Base-by-base conservation (phyloP, 2,329 filamentous ascomycete species). In the Balansia obtecta region DNA sequence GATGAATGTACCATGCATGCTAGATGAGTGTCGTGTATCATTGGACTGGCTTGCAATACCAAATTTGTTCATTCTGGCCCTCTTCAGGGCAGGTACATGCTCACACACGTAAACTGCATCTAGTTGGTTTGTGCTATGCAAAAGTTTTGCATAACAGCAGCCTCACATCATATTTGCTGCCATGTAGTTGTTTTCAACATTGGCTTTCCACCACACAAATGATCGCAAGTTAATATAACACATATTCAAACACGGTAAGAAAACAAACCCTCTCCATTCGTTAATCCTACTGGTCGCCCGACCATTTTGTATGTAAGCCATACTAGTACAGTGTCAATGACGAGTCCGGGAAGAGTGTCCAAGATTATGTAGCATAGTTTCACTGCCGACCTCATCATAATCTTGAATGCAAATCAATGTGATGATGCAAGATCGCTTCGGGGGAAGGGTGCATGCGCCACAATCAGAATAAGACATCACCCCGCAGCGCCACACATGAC, bases 251-350 rank as follows among this genome's bases (percentile, higher is more conserved):
- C 16, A 41, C 3, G 15, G n/a, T 15, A 16, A 41, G 39, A 41
- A 9, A n/a, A 41, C 16, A 22, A 22, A 22, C 20, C 20, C 20
- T 2, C 20, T 22, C 16, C 10, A 59, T 59, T 61, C 49, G 54
- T 46, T 13, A 72, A 76, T 52, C 68, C 71, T 16, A 66, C 68
- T 43, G 72, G 72, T 22, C 61, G 70, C 27, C 70, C 71, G 0
- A 76, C 72, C 4, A 68, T 76, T 0, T 76, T 0, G 73, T 73
- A 3, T 75, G 75, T 53, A 73, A 73, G 15, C 74, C 10, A 13
- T 2, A 41, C n/a, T 11, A 41, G n/a, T 15, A 15, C n/a, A 10
- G 33, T 3, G 2, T 34, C 33, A 34, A 4, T 34, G 33, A 34
- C 33, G n/a, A n/a, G 2, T 15, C 11, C 4, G n/a, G 18, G n/a